Evolutionary conservation across 129 eudicot species (phyloP), one percentile per base, ranked within the genome.

Genomic region (Centaurea solstitialis): DNA sequence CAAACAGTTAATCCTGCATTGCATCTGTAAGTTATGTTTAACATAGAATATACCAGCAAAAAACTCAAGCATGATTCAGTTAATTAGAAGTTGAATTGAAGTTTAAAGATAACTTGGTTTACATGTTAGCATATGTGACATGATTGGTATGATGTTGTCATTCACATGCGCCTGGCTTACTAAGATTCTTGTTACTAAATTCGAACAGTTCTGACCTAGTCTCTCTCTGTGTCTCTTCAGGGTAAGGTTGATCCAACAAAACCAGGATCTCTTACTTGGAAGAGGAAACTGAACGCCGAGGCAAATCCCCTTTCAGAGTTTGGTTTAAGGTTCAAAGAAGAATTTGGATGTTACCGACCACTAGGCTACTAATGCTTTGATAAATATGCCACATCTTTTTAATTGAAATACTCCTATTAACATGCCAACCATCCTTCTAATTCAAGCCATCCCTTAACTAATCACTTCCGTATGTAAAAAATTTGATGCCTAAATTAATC

Each of bases 251-350:
- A 90, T 79, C 91, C 97, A 30, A 86, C 86, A 75, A 81, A 73
- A 70, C 94, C 90, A 71, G 89, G 91, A 71, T 79, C 91, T 81
- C 88, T 91, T 72, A 87, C 96, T 47, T 93, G 93, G 97, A 87
- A 88, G 81, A 87, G 95, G 65, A 93, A 87, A 80, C 50, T 93
- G 45, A 84, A 84, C 76, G 47, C 76, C 23, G 85, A 83, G 43
- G 91, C 81, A n/a, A 77, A 10, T 79, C 76, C 73, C 76, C 89
- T 86, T 79, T 66, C 85, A 38, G 82, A 83, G 72, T 87, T 90
- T 73, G 82, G 80, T 53, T 45, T 90, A 72, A 87, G 72, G 65
- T 69, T 87, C 75, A 85, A 77, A 87, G 97, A 93, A 78, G 84
- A n/a, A n/a, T n/a, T n/a, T n/a, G n/a, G n/a, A n/a, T n/a, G n/a